Conservation (phyloP, 2,329 filamentous ascomycete species). For the Colletotrichum abscissum region DNA sequence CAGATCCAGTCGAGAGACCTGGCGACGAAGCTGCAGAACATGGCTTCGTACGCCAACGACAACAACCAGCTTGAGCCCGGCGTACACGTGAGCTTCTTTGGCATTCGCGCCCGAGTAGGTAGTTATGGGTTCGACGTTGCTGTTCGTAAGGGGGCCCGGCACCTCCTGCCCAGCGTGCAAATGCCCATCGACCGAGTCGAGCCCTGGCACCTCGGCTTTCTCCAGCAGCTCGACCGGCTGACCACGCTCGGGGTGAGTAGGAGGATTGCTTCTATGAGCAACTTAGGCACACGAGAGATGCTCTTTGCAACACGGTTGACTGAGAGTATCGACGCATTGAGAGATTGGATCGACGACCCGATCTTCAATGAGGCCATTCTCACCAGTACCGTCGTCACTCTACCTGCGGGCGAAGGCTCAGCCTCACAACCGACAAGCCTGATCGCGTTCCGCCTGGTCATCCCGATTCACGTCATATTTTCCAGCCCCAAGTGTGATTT, state of each 20-base stretch:
- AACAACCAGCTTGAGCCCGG: slow-evolving; percentile 60
- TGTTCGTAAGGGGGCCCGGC: slow-evolving; percentile 65
- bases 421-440: slow-evolving; percentile 47
- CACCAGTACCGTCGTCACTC: slow-evolving; percentile 53
- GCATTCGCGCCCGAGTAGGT: slow-evolving; percentile 62
- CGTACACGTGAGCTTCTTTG: slow-evolving; percentile 70
- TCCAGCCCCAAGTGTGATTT: slow-evolving; percentile 66
- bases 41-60: slow-evolving; percentile 68
- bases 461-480: slow-evolving; percentile 68
- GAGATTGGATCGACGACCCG: slow-evolving; percentile 54
- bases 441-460: slow-evolving; percentile 69
- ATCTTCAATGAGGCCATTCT: slow-evolving; percentile 59
- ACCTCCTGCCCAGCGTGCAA: slow-evolving; percentile 70
- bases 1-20: slow-evolving; percentile 77
- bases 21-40: slow-evolving; percentile 68
- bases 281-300: slow-evolving; percentile 51
- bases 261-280: slow-evolving; percentile 50
- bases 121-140: slow-evolving; percentile 72
- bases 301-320: slow-evolving; percentile 59
- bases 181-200: slow-evolving; percentile 65
- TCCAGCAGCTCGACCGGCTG: slow-evolving; percentile 60
- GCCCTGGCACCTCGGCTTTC: slow-evolving; percentile 64
- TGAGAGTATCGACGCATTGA: slow-evolving; percentile 53
- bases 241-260: slow-evolving; percentile 52
- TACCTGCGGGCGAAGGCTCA: slow-evolving; percentile 47